Conservation (phyloP, 202 grass and related monocot genomes). For the Dendrocalamus latiflorus region DNA sequence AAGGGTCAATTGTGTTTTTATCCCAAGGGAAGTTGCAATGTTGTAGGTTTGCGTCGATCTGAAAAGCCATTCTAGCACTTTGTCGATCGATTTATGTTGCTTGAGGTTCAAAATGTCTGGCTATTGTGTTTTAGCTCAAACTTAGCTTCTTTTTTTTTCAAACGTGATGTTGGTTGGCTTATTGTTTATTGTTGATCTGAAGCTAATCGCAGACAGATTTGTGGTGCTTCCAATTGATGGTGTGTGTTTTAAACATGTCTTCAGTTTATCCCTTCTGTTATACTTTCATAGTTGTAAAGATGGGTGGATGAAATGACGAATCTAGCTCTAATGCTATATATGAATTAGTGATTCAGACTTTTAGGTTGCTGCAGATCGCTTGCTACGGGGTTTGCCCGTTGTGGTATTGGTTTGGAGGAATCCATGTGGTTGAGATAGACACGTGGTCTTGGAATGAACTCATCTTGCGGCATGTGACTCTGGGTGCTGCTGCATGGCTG, state of each 20-base stretch:
- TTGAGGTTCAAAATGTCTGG: neutral
- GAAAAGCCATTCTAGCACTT: neutral
- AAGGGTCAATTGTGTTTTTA: neutral
- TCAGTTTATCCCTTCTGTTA: neutral
- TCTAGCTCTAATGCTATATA: neutral
- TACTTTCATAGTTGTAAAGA: neutral
- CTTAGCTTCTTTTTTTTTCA: neutral
- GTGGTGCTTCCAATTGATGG: neutral
- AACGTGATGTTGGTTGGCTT: neutral
- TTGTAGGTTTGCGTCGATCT: neutral
- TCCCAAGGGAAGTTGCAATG: neutral
- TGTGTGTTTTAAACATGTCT: neutral
- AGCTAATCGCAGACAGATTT: neutral
- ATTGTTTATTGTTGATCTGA: neutral
- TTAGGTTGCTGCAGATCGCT: conserved; percentile 9
- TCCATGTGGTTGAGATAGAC: neutral
- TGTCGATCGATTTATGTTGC: neutral
- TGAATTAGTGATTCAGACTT: conserved; percentile 1
- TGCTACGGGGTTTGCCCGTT: conserved; percentile 13
- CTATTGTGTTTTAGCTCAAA: neutral
- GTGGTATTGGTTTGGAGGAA: conserved; percentile 16
- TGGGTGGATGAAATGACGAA: neutral
- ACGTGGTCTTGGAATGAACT: neutral
- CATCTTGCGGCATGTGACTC: conserved; percentile 5
- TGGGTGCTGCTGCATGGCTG: conserved; percentile 34